Evolutionary conservation across 2,329 filamentous ascomycete genomes (phyloP).

Genomic region (Xylariaceae sp.): DNA sequence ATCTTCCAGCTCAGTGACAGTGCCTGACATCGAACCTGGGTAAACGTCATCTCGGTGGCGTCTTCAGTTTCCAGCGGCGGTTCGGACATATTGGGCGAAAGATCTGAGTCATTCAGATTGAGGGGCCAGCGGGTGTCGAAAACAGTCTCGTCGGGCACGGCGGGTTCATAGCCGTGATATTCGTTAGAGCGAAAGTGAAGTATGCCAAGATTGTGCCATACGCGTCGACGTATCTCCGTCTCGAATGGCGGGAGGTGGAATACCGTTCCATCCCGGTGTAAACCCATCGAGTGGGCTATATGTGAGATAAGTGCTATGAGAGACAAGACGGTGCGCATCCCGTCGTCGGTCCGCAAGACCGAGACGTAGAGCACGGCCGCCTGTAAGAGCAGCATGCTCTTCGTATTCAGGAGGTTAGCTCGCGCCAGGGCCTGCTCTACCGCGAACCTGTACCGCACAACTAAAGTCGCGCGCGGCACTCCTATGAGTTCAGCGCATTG

Average conservation of each 20-base stretch:
- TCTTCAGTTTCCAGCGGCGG: conserved; percentile 27
- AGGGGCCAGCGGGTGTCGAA: conserved; percentile 46
- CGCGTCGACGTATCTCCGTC: conserved; percentile 47
- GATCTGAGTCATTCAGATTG: conserved; percentile 50
- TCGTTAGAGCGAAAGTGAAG: conserved; percentile 47
- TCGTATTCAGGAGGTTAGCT: conserved; percentile 58
- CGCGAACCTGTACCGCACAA: conserved; percentile 57
- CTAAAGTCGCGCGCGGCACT: conserved; percentile 45
- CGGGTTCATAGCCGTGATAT: conserved; percentile 45
- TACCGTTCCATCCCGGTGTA: conserved; percentile 48
- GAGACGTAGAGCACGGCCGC: conserved; percentile 60
- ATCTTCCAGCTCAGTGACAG: conserved; percentile 10
- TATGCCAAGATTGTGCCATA: conserved; percentile 48
- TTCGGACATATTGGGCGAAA: conserved; percentile 40
- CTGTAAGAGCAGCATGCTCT: conserved; percentile 59
- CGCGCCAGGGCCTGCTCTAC: conserved; percentile 60
- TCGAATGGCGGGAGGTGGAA: conserved; percentile 47
- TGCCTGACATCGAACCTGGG: conserved; percentile 41
- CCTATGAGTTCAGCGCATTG: conserved; percentile 47
- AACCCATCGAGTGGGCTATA: conserved; percentile 39
- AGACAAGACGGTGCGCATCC: conserved; percentile 39
- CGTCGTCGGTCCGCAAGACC: conserved; percentile 42
- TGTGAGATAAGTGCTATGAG: conserved; percentile 33
- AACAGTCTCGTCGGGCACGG: conserved; percentile 36
- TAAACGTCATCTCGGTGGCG: conserved; percentile 43